Percentiles rank a stretch among this genome's conserved stretches.
Conservation (phyloP, 345 rosid genomes). For the Sisymbrium altissimum region DNA sequence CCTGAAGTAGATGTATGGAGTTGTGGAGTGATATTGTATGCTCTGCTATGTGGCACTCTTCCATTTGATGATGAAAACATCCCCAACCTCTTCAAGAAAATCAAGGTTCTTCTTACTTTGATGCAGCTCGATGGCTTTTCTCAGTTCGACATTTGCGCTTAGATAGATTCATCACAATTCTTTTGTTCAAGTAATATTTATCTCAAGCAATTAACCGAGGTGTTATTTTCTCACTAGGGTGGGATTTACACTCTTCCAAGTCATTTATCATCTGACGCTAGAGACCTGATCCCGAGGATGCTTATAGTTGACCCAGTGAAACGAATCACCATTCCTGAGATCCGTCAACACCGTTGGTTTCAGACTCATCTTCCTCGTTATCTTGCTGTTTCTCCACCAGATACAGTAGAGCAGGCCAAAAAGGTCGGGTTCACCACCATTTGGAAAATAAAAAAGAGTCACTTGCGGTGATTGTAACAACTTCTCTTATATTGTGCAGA, state of each 20-base stretch:
- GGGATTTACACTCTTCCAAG: conserved; percentile 96
- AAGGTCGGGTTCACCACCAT: conserved; percentile 44
- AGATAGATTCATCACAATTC: not conserved
- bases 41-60: conserved; percentile 85
- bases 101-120: conserved; percentile 52
- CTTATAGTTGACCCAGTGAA: conserved; percentile 91
- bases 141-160: not conserved
- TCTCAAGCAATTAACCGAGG: not conserved
- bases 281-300: conserved; percentile 93
- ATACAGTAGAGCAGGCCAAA: conserved; percentile 70
- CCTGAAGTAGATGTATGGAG: conserved; percentile 99
- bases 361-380: conserved; percentile 80
- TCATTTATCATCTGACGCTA: conserved; percentile 83
- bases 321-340: conserved; percentile 85
- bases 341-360: conserved; percentile 93
- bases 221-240: conserved; percentile 41
- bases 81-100: conserved; percentile 88
- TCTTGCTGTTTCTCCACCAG: conserved; percentile 85
- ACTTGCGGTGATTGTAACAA: conserved; percentile 3
- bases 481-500: conserved; percentile 43
- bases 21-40: conserved; percentile 93
- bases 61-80: conserved; percentile 97
- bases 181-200: not conserved
- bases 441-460: not conserved
- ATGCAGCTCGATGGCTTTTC: conserved; percentile 6